These are phyloP conservation scores for Lenwebbia sp. DNA, from an alignment of 345 rosid species.

Conservation along the genomic window DNA sequence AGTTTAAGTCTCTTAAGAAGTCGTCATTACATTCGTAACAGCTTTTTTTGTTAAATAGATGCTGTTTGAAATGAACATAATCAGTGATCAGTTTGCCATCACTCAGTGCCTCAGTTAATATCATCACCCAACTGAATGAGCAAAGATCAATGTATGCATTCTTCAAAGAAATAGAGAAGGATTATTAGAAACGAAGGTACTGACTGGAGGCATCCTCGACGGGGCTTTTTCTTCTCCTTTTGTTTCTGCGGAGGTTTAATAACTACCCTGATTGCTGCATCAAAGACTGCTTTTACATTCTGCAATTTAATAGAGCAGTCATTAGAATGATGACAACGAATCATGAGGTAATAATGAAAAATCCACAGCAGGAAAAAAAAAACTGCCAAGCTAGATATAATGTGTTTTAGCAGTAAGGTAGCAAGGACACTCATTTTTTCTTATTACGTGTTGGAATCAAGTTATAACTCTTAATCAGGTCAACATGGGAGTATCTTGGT, in stretches of 20 bases:
- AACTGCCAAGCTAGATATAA: background rate
- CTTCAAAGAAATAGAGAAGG: background rate
- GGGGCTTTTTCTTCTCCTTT: slow-evolving; percentile 61
- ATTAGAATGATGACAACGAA: background rate
- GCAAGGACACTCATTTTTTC: background rate
- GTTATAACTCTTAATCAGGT: background rate
- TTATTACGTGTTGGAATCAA: background rate
- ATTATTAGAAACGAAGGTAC: slow-evolving; percentile 14
- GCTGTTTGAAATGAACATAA: background rate
- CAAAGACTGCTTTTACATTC: slow-evolving; percentile 97
- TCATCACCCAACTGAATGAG: background rate
- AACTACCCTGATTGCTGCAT: slow-evolving; percentile 90
- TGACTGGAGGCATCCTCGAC: slow-evolving; percentile 64
- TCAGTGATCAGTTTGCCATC: background rate
- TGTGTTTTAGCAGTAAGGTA: background rate
- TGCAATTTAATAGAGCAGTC: slow-evolving; percentile 15
- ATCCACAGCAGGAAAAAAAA: background rate
- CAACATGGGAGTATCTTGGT: background rate
- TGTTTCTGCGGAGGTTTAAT: slow-evolving; percentile 67
- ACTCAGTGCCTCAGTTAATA: background rate
- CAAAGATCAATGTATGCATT: background rate
- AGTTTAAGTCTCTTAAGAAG: background rate
- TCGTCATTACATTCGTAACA: background rate
- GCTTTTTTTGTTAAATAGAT: background rate
- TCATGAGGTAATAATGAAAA: background rate